A percentile compares a stretch with the other conserved stretches of the same genome.
Conservation (phyloP, 2,329 filamentous ascomycete species). For the Zymoseptoria passerinii region DNA sequence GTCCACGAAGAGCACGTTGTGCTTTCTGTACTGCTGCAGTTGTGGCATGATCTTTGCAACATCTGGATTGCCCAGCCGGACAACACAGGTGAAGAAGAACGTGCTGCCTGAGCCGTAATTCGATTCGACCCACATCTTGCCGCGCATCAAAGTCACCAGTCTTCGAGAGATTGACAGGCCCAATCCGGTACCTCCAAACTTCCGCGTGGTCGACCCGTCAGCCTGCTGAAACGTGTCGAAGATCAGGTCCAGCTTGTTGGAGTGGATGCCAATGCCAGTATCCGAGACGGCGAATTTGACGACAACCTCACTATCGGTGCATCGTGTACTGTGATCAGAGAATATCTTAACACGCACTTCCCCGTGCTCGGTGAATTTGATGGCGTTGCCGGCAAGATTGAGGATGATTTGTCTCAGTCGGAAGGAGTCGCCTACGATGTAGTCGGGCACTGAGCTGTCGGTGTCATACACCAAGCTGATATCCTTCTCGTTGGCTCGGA, state of each 20-base stretch:
- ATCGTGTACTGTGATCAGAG: conserved; percentile 57
- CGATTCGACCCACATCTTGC: conserved; percentile 92
- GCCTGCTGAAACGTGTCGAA: conserved; percentile 99
- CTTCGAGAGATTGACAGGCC: conserved; percentile 92
- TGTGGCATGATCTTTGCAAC: conserved; percentile 71
- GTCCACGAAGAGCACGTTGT: conserved; percentile 90
- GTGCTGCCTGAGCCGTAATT: conserved; percentile 83
- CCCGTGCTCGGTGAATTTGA: conserved; percentile 97
- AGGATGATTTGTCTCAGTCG: conserved; percentile 91
- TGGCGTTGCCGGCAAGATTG: conserved; percentile 94
- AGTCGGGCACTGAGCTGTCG: conserved; percentile 86
- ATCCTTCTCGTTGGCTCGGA: conserved; percentile 93
- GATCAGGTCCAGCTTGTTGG: conserved; percentile 91
- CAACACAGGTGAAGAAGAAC: conserved; percentile 93
- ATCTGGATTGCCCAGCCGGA: conserved; percentile 74
- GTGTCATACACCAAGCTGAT: conserved; percentile 89
- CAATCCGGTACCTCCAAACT: conserved; percentile 90
- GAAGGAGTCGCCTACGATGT: conserved; percentile 94
- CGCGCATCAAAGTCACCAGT: conserved; percentile 91
- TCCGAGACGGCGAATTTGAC: conserved; percentile 95
- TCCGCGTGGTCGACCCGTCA: conserved; percentile 89
- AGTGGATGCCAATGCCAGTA: conserved; percentile 92
- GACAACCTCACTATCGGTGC: conserved; percentile 68
- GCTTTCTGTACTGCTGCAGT: conserved; percentile 81
- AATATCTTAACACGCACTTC: conserved; percentile 93